These are phyloP conservation scores for Vigna angularis DNA, from an alignment of 306 rosid species.

Conservation along the genomic window DNA sequence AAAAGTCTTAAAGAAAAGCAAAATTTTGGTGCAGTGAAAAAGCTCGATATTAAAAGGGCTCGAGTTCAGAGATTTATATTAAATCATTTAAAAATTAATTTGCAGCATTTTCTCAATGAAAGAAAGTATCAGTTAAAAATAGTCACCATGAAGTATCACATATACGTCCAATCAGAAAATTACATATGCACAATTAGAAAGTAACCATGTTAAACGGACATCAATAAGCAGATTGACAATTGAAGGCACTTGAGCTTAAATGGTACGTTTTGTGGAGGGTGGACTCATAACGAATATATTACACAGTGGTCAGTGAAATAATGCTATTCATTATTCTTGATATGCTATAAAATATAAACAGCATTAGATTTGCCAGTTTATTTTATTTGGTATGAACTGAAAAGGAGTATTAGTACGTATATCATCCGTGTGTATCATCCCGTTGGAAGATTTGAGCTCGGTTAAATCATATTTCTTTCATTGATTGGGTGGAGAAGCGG, in stretches of 20 bases:
- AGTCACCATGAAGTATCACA: background rate
- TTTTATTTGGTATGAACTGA: slow-evolving; percentile 29
- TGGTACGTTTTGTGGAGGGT: background rate
- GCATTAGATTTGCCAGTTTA: background rate
- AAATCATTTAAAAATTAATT: background rate
- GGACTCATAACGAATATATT: background rate
- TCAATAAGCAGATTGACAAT: background rate
- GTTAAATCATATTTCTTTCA: slow-evolving; percentile 20
- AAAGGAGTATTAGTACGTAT: slow-evolving; percentile 7
- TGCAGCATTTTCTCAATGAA: background rate
- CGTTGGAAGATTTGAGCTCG: slow-evolving; percentile 17
- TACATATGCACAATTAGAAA: background rate
- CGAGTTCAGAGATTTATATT: background rate
- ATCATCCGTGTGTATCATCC: slow-evolving; percentile 22
- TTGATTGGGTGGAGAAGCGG: background rate
- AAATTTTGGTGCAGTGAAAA: background rate
- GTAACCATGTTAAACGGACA: background rate
- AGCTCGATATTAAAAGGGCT: background rate
- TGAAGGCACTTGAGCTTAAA: background rate
- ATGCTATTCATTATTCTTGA: slow-evolving; percentile 7
- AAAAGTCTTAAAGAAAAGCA: background rate
- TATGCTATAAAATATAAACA: background rate
- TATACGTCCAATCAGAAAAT: background rate
- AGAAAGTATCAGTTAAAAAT: no score
- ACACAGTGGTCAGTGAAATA: background rate